phyloP scores from a whole-genome alignment of 2,329 filamentous ascomycete genomes.

The Harringtonia aguacate region DNA sequence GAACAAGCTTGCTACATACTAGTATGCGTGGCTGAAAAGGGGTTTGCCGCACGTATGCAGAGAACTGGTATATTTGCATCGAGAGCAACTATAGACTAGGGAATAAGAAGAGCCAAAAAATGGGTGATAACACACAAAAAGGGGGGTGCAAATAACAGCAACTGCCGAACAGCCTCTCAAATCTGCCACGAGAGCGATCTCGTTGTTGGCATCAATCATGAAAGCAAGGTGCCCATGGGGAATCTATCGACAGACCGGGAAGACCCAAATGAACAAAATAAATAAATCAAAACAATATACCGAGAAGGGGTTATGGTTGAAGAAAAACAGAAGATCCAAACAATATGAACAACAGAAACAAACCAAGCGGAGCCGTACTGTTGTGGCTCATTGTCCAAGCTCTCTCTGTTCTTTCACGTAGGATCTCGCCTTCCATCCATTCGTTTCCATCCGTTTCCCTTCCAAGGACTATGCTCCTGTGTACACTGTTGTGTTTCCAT shows the following conservation, averaged over 20 bases:
- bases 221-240: conserved; percentile 6
- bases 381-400: conserved; percentile 2
- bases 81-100: not conserved
- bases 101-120: not conserved
- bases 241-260: conserved; percentile 10
- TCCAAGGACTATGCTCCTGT: not conserved
- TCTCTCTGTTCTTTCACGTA: conserved; percentile 1
- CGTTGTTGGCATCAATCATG: conserved; percentile 1
- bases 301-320: not conserved
- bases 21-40: too few species aligned
- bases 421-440: conserved; percentile 1
- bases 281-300: not conserved
- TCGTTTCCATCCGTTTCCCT: not conserved
- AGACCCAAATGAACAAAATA: not conserved
- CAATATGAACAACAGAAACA: conserved; percentile 1
- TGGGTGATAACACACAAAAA: not conserved
- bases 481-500: conserved; percentile 5
- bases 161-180: conserved; percentile 5
- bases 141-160: not conserved
- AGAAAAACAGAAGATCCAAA: not conserved
- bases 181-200: conserved; percentile 8
- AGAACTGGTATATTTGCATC: too few species aligned
- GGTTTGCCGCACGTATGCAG: too few species aligned
- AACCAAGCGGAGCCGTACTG: not conserved
- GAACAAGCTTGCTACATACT: too few species aligned